Percentiles rank a stretch among this genome's conserved stretches.
These are phyloP conservation scores for Candida boidinii DNA, from an alignment of 805 yeast genomes.

Conservation along the genomic window DNA sequence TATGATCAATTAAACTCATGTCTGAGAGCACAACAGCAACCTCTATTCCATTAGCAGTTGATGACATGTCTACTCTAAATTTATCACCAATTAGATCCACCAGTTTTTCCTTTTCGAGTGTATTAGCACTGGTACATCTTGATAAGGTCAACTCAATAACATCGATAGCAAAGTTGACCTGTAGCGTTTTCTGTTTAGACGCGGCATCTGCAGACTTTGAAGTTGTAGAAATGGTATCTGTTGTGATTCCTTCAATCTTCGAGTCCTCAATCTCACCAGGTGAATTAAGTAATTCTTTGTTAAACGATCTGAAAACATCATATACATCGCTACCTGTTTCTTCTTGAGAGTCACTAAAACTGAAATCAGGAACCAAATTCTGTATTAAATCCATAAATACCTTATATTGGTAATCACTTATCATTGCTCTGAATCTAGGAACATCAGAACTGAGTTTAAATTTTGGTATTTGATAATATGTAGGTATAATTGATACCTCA, in stretches of 20 bases:
- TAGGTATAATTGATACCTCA: constrained; percentile 81
- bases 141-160: constrained; percentile 51
- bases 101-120: constrained; percentile 56
- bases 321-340: no score
- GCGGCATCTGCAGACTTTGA: background rate
- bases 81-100: constrained; percentile 67
- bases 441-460: constrained; percentile 69
- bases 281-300: background rate
- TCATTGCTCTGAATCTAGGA: constrained; percentile 59
- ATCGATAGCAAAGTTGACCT: constrained; percentile 64
- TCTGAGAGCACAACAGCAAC: constrained; percentile 58
- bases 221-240: background rate
- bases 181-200: constrained; percentile 38
- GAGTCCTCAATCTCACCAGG: background rate
- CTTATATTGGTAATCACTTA: constrained; percentile 88
- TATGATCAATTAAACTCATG: constrained; percentile 65
- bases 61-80: constrained; percentile 51
- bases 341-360: constrained; percentile 10
- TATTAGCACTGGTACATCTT: constrained; percentile 56
- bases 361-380: constrained; percentile 51
- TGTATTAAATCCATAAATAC: constrained; percentile 74
- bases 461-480: constrained; percentile 64
- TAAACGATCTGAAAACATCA: background rate
- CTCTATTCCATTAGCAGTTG: constrained; percentile 51
- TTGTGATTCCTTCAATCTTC: background rate